phyloP scores from a whole-genome alignment of 2,329 filamentous ascomycete species.

The Cyclaneusma minus region DNA sequence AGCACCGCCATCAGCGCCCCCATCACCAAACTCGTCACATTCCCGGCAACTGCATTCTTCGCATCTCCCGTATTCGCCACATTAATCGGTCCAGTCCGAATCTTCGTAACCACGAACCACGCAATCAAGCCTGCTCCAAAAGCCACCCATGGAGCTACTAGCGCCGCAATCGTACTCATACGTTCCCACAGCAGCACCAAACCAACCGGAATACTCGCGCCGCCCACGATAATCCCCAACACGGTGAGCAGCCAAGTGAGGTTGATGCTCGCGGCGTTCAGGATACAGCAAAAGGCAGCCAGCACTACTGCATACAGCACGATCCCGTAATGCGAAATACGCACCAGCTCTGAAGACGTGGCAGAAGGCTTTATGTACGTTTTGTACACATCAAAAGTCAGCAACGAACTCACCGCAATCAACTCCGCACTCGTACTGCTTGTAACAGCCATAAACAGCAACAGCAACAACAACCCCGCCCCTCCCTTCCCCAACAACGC shows the following conservation, averaged over 20 bases:
- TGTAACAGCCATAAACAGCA: slow-evolving; percentile 32
- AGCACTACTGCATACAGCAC: slow-evolving; percentile 19
- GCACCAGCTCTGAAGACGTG: slow-evolving; percentile 17
- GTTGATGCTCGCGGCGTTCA: slow-evolving; percentile 21
- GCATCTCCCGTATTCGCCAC: slow-evolving; percentile 21
- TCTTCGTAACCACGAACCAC: slow-evolving; percentile 22
- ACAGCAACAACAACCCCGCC: slow-evolving; percentile 20
- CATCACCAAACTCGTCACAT: slow-evolving; percentile 20
- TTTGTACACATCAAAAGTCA: slow-evolving; percentile 25
- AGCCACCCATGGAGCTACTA: slow-evolving; percentile 21
- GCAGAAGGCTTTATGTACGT: slow-evolving; percentile 21
- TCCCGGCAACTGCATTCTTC: slow-evolving; percentile 23
- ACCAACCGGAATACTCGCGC: slow-evolving; percentile 21
- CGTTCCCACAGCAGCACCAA: slow-evolving; percentile 22
- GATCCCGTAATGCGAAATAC: slow-evolving; percentile 20
- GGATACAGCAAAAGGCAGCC: slow-evolving; percentile 19
- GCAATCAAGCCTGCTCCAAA: slow-evolving; percentile 18
- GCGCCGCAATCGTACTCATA: slow-evolving; percentile 22
- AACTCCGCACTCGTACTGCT: slow-evolving; percentile 26
- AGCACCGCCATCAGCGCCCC: slow-evolving; percentile 20
- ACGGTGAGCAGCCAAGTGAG: slow-evolving; percentile 25
- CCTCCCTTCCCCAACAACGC: slow-evolving; percentile 22
- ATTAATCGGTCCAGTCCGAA: slow-evolving; percentile 19
- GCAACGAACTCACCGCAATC: slow-evolving; percentile 23
- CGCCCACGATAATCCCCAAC: slow-evolving; percentile 24